Evolutionary conservation across 768 basidiomycete species (phyloP), one percentile per base, ranked within the genome.

Genomic region (Mycena metata): DNA sequence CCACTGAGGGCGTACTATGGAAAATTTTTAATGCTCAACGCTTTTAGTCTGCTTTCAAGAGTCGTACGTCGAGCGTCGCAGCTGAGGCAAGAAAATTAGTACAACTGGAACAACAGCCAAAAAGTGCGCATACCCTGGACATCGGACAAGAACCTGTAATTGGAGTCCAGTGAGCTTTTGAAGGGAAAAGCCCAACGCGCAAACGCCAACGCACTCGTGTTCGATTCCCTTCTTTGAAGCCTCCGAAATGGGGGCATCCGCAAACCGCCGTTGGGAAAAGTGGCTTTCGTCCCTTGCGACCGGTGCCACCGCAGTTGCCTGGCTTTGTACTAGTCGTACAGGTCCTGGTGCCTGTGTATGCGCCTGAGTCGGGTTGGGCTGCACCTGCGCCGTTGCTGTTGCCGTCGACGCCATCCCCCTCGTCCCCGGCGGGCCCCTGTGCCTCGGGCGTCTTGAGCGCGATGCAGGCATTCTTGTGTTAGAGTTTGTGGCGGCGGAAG

Each of bases 111-210:
- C 50, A 61, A 30, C 30, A 30, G 47, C 12, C 9, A 15, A 2
- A 35, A 16, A 41, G 19, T 15, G 45, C 52, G 39, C 78, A 39
- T 39, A 81, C 83, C 83, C 80, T 86, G 85, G 17, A 85, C 85
- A 67, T 86, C 84, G 26, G 84, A 83, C 78, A 86, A 73, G 66
- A 78, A 82, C 69, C 83, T 84, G 60, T 41, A 10, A 39, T 39
- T 15, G 30, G 30, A 23, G 52, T 50, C 7, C 23, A 42, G 47
- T 69, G 13, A 67, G 46, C 21, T 30, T 30, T 30, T 30, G 12
- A 57, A 17, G 30, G 39, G 11, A 23, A 50, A 49, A 57, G 36
- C 30, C 41, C 52, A 21, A 49, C 43, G 41, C 35, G 43, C 51
- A 39, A 67, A 63, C 42, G 16, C 39, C 11, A 58, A 72, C 84